Evolutionary conservation across 352 stramenopile genomes (phyloP).

Genomic region (Globisporangium canariense): DNA sequence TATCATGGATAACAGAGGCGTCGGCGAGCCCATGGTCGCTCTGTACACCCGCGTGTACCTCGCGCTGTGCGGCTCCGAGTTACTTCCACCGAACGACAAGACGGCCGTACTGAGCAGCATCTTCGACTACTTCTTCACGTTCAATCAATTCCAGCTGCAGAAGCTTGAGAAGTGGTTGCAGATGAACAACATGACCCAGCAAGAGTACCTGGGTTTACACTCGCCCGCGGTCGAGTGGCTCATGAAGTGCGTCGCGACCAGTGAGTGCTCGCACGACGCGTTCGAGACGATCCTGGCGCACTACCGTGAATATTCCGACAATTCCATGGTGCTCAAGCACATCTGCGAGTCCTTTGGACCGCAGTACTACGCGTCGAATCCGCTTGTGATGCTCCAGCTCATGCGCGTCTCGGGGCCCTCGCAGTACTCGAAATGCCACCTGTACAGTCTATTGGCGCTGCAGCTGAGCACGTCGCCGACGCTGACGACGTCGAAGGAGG

Average conservation of each 20-base stretch:
- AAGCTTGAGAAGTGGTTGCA: slow-evolving; percentile 53
- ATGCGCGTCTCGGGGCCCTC: slow-evolving; percentile 59
- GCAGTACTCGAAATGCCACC: slow-evolving; percentile 55
- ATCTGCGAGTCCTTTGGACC: slow-evolving; percentile 75
- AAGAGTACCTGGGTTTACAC: slow-evolving; percentile 75
- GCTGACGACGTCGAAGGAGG: slow-evolving; percentile 29
- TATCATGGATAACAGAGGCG: slow-evolving; percentile 48
- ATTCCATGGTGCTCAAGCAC: slow-evolving; percentile 89
- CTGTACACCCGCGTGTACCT: slow-evolving; percentile 87
- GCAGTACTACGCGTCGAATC: slow-evolving; percentile 51
- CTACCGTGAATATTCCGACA: slow-evolving; percentile 81
- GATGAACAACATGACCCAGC: slow-evolving; percentile 47
- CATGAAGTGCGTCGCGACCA: slow-evolving; percentile 54
- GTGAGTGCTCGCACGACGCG: slow-evolving; percentile 30
- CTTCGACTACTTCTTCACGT: slow-evolving; percentile 89
- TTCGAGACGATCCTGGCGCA: slow-evolving; percentile 74
- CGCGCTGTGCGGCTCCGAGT: slow-evolving; percentile 56
- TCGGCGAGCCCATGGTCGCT: slow-evolving; percentile 86
- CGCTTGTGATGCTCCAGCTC: slow-evolving; percentile 58
- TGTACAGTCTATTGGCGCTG: slow-evolving; percentile 68
- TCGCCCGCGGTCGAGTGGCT: slow-evolving; percentile 88
- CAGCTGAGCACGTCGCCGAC: slow-evolving; percentile 48
- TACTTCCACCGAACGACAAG: slow-evolving; percentile 42
- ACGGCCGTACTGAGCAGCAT: slow-evolving; percentile 66
- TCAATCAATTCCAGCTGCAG: slow-evolving; percentile 61